phyloP scores from a whole-genome alignment of 805 yeast species.

The Metschnikowia arizonensis region DNA sequence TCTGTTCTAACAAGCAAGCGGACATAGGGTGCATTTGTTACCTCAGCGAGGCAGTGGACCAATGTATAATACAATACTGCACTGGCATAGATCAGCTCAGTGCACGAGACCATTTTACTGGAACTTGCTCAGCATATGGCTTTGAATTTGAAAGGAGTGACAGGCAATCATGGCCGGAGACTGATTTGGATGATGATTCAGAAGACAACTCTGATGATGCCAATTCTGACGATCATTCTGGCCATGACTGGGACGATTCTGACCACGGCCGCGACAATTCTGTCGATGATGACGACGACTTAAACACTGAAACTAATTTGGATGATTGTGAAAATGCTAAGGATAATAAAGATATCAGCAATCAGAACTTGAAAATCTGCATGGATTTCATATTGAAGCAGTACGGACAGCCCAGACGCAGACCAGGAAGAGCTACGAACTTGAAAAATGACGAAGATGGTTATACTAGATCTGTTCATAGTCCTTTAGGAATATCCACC shows the following conservation, averaged over 20 bases:
- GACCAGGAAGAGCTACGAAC: neutral
- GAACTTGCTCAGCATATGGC: constrained; percentile 43
- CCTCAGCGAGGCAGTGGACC: constrained; percentile 34
- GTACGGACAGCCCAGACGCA: neutral
- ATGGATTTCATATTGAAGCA: constrained; percentile 11
- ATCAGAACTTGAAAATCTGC: constrained; percentile 11
- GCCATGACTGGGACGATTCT: neutral
- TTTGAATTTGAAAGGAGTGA: neutral
- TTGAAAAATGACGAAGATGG: neutral
- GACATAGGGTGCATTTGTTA: constrained; percentile 42
- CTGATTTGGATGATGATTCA: neutral
- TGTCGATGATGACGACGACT: constrained; percentile 5
- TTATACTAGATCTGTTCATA: neutral
- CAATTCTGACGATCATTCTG: neutral
- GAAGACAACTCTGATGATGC: constrained; percentile 3
- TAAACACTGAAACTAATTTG: neutral
- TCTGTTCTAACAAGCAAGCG: constrained; percentile 28
- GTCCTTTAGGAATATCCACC: neutral
- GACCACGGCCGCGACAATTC: neutral
- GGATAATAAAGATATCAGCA: constrained; percentile 5
- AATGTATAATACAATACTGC: constrained; percentile 45
- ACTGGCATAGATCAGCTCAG: constrained; percentile 40
- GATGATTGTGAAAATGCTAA: constrained; percentile 5
- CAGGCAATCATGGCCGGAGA: constrained; percentile 1
- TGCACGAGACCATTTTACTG: constrained; percentile 47